phyloP scores from a whole-genome alignment of 306 rosid genomes.

The Cicer yamashitae region DNA sequence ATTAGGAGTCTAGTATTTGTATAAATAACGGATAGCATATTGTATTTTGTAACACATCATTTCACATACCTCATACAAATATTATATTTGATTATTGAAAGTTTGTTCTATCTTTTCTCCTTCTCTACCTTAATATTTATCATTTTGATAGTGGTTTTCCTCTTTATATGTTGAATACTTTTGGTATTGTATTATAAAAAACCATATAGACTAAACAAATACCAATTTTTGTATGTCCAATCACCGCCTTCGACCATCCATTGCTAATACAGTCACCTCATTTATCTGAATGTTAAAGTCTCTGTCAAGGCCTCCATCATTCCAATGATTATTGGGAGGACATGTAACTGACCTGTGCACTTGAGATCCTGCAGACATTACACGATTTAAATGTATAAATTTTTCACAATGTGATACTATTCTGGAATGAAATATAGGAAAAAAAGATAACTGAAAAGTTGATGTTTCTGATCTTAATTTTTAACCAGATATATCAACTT shows the following conservation, averaged over 20 bases:
- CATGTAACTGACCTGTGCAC: constrained; percentile 59
- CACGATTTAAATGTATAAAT: not conserved
- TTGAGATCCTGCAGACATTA: constrained; percentile 61
- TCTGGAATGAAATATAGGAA: too few species aligned
- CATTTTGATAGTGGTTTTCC: not conserved
- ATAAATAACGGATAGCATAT: not conserved
- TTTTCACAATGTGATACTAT: constrained; percentile 29
- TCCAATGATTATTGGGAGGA: constrained; percentile 79
- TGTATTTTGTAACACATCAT: constrained; percentile 11
- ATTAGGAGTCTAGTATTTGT: not conserved
- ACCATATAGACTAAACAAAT: constrained; percentile 33
- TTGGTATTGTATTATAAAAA: constrained; percentile 34
- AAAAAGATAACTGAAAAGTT: too few species aligned
- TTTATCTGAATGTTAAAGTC: constrained; percentile 80
- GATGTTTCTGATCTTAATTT: too few species aligned
- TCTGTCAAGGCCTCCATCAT: constrained; percentile 90
- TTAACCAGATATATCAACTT: too few species aligned
- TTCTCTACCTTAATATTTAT: constrained; percentile 3
- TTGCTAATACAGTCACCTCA: constrained; percentile 86
- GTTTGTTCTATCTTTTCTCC: constrained; percentile 15
- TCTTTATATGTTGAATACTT: constrained; percentile 22
- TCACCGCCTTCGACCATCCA: constrained; percentile 99
- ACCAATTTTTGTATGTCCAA: constrained; percentile 93
- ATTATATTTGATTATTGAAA: constrained; percentile 20
- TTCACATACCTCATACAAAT: constrained; percentile 8